phyloP scores from a whole-genome alignment of 306 rosid species.

The Canavalia ensiformis region DNA sequence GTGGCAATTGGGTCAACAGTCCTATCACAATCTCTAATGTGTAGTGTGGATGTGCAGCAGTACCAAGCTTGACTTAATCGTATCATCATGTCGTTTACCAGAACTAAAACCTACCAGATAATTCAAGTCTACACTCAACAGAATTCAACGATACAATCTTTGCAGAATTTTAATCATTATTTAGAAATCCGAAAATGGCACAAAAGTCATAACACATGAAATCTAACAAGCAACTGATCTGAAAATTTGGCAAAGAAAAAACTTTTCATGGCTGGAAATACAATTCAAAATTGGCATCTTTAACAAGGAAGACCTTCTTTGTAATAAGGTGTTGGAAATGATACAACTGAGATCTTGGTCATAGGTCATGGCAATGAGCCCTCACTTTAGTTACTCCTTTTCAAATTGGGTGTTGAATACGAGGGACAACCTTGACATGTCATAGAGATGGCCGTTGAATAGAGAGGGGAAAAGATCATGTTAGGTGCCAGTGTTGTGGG shows the following conservation, averaged over 20 bases:
- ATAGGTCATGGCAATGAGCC: too few species aligned
- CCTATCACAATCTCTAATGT: conserved; percentile 29
- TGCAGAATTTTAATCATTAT: conserved; percentile 4
- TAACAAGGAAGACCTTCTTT: too few species aligned
- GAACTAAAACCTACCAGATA: conserved; percentile 23
- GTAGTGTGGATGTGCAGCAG: background rate
- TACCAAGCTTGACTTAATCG: background rate
- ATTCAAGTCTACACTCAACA: background rate
- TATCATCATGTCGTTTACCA: background rate
- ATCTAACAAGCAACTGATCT: background rate
- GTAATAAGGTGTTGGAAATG: too few species aligned
- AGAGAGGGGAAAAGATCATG: too few species aligned
- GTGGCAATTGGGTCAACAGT: background rate
- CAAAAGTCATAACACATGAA: background rate
- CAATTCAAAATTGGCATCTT: background rate
- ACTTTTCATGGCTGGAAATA: conserved; percentile 8
- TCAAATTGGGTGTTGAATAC: too few species aligned
- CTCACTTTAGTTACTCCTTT: too few species aligned
- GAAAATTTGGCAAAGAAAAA: conserved; percentile 15
- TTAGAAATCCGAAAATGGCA: conserved; percentile 5
- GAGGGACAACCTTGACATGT: too few species aligned
- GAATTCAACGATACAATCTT: background rate
- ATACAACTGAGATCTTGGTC: too few species aligned
- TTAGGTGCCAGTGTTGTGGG: too few species aligned
- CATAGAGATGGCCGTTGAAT: too few species aligned